Base-by-base conservation (phyloP, 768 basidiomycete genomes). In the Coprinopsis cinerea region DNA sequence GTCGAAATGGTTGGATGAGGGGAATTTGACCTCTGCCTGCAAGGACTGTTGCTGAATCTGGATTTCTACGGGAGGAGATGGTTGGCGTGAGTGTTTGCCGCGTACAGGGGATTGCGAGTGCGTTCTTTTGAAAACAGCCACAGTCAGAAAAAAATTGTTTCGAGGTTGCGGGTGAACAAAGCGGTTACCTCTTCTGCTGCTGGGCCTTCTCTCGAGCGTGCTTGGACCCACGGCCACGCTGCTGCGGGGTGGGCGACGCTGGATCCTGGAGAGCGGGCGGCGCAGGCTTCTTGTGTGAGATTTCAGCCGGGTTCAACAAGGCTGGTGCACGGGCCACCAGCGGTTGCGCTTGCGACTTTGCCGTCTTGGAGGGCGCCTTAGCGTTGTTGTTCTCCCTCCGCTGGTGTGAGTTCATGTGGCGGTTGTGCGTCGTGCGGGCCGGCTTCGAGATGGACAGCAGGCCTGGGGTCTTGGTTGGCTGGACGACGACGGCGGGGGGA, bases 381-480 rank as follows among this genome's bases (percentile, higher is more conserved):
- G 57, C 48, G 50, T 43, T 18, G 30, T 42, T 62, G 15, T 43
- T 11, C 23, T 23, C n/a, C 48, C 24, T 24, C 20, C 57, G 64
- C 53, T 57, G 65, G 52, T 57, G 63, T 44, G 57, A 55, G 9
- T 56, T 55, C 27, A 56, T 53, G 48, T 59, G 59, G 41, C 61
- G 57, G 26, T 64, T 58, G 2, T 61, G 60, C 15, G 62, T 47
- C n/a, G 60, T 25, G 30, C 63, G 60, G 28, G 67, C 66, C 11
- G 81, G 81, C 71, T 81, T 84, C 47, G 83, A 79, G 44, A 89
- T 73, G 42, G 81, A 77, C 45, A 89, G 75, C 7, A 89, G 74
- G 61, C 87, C 87, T 0, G 86, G 87, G 0, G 79, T 85, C 48
- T 76, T 75, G 11, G 87, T 86, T 2, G 87, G 80, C 62, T 85